Evolutionary conservation across 1,139 yeast genomes (phyloP).

Genomic region (Geotrichum europaeum): DNA sequence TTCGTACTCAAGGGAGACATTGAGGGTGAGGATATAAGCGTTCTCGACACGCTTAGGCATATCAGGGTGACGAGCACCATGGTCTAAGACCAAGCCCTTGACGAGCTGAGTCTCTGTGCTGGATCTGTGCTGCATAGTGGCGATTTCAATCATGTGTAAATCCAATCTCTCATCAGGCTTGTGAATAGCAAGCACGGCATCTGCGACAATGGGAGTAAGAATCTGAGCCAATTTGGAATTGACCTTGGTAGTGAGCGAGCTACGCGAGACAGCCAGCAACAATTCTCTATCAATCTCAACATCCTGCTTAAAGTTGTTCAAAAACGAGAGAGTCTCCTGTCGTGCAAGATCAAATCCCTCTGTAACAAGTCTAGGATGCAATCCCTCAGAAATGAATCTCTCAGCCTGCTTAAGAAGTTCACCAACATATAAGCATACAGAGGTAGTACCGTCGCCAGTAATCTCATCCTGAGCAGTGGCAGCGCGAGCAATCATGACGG

Average conservation of each 20-base stretch:
- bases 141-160: constrained; percentile 95
- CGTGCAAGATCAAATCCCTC: constrained; percentile 95
- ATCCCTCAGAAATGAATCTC: constrained; percentile 84
- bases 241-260: constrained; percentile 85
- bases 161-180: constrained; percentile 58
- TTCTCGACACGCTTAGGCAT: constrained; percentile 88
- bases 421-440: constrained; percentile 91
- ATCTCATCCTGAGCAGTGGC: constrained; percentile 99
- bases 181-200: constrained; percentile 81
- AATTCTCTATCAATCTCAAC: constrained; percentile 70
- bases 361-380: constrained; percentile 89
- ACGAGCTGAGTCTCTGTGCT: constrained; percentile 79
- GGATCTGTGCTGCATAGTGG: constrained; percentile 94
- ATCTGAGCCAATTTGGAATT: constrained; percentile 67
- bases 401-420: constrained; percentile 93
- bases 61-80: constrained; percentile 98
- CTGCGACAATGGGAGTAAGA: constrained; percentile 90
- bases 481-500: constrained; percentile 95
- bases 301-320: constrained; percentile 51
- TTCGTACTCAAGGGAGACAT: constrained; percentile 93
- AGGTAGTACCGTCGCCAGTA: constrained; percentile 99
- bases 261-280: constrained; percentile 82
- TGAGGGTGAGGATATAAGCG: constrained; percentile 79
- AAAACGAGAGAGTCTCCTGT: constrained; percentile 60
- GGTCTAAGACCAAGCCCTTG: constrained; percentile 90